Base-by-base conservation (phyloP, 1,139 yeast species). In the Suhomyces chickasaworum region DNA sequence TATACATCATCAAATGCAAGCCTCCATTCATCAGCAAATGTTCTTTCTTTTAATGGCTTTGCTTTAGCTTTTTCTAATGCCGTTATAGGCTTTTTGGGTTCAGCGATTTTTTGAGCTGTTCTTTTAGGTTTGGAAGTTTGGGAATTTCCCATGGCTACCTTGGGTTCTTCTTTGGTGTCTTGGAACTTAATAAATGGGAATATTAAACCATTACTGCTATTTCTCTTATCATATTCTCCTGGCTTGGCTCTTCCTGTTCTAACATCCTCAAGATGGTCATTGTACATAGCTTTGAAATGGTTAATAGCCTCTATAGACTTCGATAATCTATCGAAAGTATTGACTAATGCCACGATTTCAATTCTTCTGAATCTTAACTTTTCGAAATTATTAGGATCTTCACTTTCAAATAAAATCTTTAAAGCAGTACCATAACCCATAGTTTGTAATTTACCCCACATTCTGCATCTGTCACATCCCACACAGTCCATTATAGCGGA, bases 381-480 rank as follows among this genome's bases (percentile, higher is more conserved):
- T 38, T 67, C 70, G 21, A 41, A 38, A 41, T 72, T 71, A 39
- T 59, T 61, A 9, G 71, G 75, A 30, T 81, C 84, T 49, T 86
- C 78, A 44, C 63, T 58, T 64, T 93, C 99, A 62, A 93, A 89
- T 50, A 93, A 71, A 21, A 91, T 78, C 67, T 93, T 93, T 61
- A 95, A 77, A 1, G 97, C 96, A 16, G 99, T 93, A 20, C 98
- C 99, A 64, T 93, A 93, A 21, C 99, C 99, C 17, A 95, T 89
- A 1, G 96, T 89, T 71, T 93, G 99, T 22, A 93, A 80, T 66
- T 95, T 93, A 15, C 99, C 99, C 99, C 99, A 93, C 69, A 95
- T 75, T 61, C 98, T 81, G 66, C 99, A 93, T 63, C 98, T 79
- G 65, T 93, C 99, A 71, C 99, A 93, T 32, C 97, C 97, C 40